Evolutionary conservation across 2,329 filamentous ascomycete genomes (phyloP), one percentile per base, ranked within the genome.

Genomic region (Sphaerulina populicola): DNA sequence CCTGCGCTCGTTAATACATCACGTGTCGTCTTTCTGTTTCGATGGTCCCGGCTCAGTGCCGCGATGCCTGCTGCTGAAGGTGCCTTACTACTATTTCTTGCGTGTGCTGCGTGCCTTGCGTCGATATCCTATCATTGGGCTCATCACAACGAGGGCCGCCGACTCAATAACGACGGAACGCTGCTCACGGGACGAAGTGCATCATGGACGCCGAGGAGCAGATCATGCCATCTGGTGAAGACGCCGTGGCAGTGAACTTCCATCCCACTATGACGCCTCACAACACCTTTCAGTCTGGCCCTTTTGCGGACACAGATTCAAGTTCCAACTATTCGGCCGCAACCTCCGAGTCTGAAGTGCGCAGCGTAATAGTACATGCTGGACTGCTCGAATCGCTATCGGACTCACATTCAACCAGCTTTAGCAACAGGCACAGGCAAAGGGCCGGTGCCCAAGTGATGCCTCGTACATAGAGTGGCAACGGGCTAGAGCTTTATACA

Each of bases 171-270:
- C 27, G 36, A 40, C 14, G 48, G 48, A 14, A 15, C 45, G 9
- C 48, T 44, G 35, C 41, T 45, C 31, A 50, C 48, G n/a, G 42
- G 37, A 14, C 44, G 10, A 14, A 40, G 41, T 31, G 48, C 48
- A 40, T 50, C 48, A 45, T 50, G 48, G 48, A 43, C 41, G n/a
- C 48, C 48, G 18, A 41, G 42, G 5, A 40, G 35, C 29, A 43
- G 27, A n/a, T 39, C 23, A 33, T 44, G 35, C 23, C 35, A 30
- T 44, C 48, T 23, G 18, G 30, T 35, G 27, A 33, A 21, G 42
- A 33, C 29, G n/a, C 38, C 35, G 10, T 27, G 14, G 27, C 38
- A 18, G 21, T 18, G 21, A 14, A 12, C 31, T 38, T 44, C 30
- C 40, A 18, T 21, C 48, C 48, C 3, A 23, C 35, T 9, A 14